These are phyloP conservation scores for Oryza meridionalis DNA, from an alignment of 176 grass and related monocot genomes.

Conservation along the genomic window DNA sequence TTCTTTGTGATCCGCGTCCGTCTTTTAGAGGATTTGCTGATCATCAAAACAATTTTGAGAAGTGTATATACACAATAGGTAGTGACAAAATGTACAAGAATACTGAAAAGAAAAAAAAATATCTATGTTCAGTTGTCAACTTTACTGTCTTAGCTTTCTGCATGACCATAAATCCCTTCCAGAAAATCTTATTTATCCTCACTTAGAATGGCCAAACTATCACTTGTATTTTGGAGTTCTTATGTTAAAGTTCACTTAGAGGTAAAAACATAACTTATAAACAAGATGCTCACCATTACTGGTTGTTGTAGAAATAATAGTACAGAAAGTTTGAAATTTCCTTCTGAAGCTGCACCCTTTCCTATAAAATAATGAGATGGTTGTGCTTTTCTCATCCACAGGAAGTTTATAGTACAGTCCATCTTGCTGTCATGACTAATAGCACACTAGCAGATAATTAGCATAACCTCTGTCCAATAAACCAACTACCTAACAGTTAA, in stretches of 20 bases:
- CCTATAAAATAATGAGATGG: background rate
- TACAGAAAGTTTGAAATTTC: background rate
- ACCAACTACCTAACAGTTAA: background rate
- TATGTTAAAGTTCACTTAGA: background rate
- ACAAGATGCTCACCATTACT: background rate
- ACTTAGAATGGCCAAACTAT: no score
- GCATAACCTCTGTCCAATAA: background rate
- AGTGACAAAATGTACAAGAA: background rate
- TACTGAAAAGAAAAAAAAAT: no score
- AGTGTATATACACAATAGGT: background rate
- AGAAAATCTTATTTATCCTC: no score
- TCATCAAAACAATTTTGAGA: conserved; percentile 21
- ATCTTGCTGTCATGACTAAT: background rate
- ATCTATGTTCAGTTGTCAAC: background rate
- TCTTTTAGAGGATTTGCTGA: conserved; percentile 53
- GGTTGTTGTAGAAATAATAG: background rate
- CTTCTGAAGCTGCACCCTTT: background rate
- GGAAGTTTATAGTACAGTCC: no score
- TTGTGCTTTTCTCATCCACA: no score
- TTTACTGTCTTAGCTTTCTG: background rate
- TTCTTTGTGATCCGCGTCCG: conserved; percentile 33
- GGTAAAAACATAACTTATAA: background rate
- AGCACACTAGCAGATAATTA: background rate
- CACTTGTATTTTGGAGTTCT: no score
- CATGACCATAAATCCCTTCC: no score